phyloP scores from a whole-genome alignment of 164 flowering plant genomes.

The Tinospora cordifolia region DNA sequence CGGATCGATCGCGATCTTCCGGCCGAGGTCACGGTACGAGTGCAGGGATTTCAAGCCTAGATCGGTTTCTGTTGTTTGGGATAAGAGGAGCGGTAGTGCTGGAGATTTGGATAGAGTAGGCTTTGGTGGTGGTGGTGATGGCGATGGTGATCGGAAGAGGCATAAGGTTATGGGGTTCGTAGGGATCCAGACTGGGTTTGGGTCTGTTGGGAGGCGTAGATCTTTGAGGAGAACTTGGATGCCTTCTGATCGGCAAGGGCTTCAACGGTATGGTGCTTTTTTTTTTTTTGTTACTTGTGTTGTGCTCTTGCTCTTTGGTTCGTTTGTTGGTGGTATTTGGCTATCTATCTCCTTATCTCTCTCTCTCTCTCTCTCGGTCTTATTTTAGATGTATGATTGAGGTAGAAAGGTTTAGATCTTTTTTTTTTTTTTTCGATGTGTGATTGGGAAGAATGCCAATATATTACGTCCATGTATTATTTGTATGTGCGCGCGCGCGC shows the following conservation, averaged over 20 bases:
- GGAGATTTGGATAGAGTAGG: background rate
- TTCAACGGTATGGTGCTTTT: conserved; percentile 44
- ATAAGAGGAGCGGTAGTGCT: conserved; percentile 11
- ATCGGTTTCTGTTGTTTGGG: conserved; percentile 74
- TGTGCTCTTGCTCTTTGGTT: background rate
- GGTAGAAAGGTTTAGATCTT: background rate
- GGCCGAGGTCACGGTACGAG: conserved; percentile 15
- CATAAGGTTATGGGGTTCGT: conserved; percentile 89
- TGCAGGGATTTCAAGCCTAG: conserved; percentile 32
- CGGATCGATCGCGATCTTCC: conserved; percentile 30
- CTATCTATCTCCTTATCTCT: background rate
- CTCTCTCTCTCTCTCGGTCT: no score
- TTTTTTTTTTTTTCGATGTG: background rate
- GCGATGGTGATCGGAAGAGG: conserved; percentile 34
- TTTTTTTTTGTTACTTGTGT: no score
- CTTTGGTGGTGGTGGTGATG: conserved; percentile 3
- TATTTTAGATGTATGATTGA: background rate
- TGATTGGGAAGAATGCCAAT: background rate
- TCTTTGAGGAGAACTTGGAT: conserved; percentile 89
- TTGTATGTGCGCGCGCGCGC: background rate
- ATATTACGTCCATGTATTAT: no score
- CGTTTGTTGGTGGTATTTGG: background rate
- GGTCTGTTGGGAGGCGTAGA: conserved; percentile 61
- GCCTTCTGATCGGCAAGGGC: conserved; percentile 76
- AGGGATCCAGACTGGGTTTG: conserved; percentile 91